Percentiles rank a stretch among this genome's conserved stretches.
phyloP scores from a whole-genome alignment of 1,284 basidiomycete genomes.

The Trichosporon coremiiforme region DNA sequence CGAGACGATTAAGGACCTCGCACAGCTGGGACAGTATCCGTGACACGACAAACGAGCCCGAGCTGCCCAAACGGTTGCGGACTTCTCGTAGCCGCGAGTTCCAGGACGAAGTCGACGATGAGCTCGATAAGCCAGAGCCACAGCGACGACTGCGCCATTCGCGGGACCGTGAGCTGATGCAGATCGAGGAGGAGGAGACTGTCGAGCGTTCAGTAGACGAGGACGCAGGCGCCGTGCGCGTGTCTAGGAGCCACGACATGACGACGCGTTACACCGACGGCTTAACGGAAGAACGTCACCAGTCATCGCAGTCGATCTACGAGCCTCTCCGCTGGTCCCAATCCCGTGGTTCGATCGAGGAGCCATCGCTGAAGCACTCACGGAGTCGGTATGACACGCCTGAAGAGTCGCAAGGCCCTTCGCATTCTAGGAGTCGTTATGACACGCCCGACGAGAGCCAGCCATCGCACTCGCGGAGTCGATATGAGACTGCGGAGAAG shows the following conservation, averaged over 20 bases:
- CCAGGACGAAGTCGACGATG: neutral
- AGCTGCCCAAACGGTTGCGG: neutral
- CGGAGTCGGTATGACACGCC: constrained; percentile 1
- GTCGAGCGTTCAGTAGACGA: constrained; percentile 35
- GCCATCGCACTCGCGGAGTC: neutral
- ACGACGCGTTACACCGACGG: neutral
- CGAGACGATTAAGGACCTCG: neutral
- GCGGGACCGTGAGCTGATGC: neutral
- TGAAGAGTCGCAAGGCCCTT: neutral
- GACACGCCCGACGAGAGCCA: neutral
- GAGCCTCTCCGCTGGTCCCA: neutral
- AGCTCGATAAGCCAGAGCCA: neutral
- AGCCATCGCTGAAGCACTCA: neutral
- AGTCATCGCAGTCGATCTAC: neutral
- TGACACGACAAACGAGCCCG: neutral
- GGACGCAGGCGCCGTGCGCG: constrained; percentile 30
- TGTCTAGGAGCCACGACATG: neutral
- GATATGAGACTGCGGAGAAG: neutral
- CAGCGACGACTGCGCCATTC: neutral
- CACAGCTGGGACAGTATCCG: neutral
- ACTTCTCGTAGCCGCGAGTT: neutral
- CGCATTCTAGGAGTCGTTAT: neutral
- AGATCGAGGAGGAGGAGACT: constrained; percentile 25
- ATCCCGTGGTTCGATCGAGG: neutral
- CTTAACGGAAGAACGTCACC: neutral